Base-by-base conservation (phyloP, 179 eudicot species). In the Pouteria campechiana region DNA sequence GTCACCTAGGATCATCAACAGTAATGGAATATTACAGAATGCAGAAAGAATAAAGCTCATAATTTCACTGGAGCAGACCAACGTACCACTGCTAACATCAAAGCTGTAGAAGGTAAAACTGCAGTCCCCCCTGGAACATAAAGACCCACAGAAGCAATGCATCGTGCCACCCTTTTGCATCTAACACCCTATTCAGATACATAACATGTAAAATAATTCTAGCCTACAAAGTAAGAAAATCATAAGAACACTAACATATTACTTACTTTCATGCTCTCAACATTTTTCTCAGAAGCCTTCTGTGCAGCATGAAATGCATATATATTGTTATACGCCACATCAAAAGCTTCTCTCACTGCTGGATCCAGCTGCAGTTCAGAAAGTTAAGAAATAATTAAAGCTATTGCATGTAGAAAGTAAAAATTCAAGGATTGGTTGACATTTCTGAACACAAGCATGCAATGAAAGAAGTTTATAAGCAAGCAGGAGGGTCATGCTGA, bases 101-200 rank as follows among this genome's bases (percentile, higher is more conserved):
- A 70, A 56, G 96, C 94, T 1, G 99, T 92, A 32, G 99, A 92
- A 48, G 99, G 99, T 69, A 87, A 68, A 40, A 92, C 88, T 43
- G 99, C 99, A 79, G 99, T 87, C 38, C 96, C 96, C 43, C 96
- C 98, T n/a, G 98, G 96, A 61, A 90, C 98, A 56, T 90, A 90
- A 29, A 90, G 90, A 46, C 99, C 99, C 30, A 92, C 99, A 58
- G 94, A 69, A 44, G 83, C 61, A 50, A 92, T 87, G 66, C 89
- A 53, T 61, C 96, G 72, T 38, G 96, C 77, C 48, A 92, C 92
- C 48, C 99, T 75, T 67, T 87, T 92, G 76, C 99, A 92, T 65
- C 67, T 71, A 49, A 92, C 96, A 71, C 99, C 99, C 99, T 92
- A 75, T 41, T 51, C 43, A 23, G 18, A 54, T 28, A 39, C 42